Base-by-base conservation (phyloP, 1,284 basidiomycete genomes). In the Trichosporon coremiiforme region DNA sequence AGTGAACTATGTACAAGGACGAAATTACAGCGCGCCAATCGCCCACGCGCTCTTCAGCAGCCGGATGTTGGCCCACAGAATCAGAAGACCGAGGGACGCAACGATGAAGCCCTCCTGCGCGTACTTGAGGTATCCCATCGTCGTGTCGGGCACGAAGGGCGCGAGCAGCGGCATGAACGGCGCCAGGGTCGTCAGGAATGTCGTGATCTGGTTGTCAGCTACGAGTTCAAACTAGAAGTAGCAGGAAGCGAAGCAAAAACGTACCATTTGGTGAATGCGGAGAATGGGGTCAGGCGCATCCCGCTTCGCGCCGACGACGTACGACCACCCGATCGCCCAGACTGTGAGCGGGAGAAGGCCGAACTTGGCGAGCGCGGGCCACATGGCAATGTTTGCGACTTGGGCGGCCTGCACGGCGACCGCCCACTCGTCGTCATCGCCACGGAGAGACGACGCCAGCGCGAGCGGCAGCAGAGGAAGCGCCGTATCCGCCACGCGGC, bases 401-500 rank as follows among this genome's bases (percentile, higher is more conserved):
- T 71, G 72, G 22, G 71, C 70, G 41, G 62, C 47, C 63, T 73
- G 72, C 53, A 73, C 70, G 5, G 72, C 70, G 15, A 73, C 68
- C 1, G 72, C 72, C 72, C 72, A 73, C 68, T 73, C 72, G 66
- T 73, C 72, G 70, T 73, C 72, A 68, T 73, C 72, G 64, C 68
- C 70, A 41, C 72, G 70, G 20, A 73, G 72, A 3, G 68, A 64
- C 7, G 47, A 65, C 20, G 60, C 64, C n/a, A 73, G 65, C 13
- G 70, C 67, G 4, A 73, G 65, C 1, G 72, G 72, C 7, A 73
- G 66, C 8, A 73, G 68, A 0, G 72, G 72, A 4, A 73, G 66
- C 15, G 68, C 70, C 2, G 70, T 65, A 68, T 71, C 70, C 20
- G 62, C 68, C 15, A 62, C 57, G 15, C 57, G 57, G 31, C 31